Conservation (phyloP, 169 alveolate genomes). For the Cystoisospora suis region DNA sequence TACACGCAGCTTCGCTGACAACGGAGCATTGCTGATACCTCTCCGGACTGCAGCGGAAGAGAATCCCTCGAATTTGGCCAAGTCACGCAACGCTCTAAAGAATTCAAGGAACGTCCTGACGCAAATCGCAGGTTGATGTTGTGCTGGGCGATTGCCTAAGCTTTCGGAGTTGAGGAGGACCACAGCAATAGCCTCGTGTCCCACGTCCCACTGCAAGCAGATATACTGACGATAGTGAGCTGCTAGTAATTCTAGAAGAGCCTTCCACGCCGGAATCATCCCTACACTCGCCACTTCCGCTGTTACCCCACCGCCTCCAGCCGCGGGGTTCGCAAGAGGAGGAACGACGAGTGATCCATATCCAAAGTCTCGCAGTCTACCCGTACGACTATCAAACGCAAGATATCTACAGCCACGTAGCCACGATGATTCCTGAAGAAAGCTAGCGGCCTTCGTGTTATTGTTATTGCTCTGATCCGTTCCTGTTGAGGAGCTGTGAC, state of each 20-base stretch:
- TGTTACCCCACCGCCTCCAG: neutral
- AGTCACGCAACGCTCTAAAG: neutral
- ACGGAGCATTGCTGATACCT: neutral
- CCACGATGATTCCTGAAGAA: too few species aligned
- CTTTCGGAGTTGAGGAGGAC: slow-evolving; percentile 9
- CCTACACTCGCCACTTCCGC: neutral
- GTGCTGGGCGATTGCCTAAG: neutral
- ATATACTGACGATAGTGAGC: neutral
- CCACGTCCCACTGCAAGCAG: neutral
- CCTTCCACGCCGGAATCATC: neutral
- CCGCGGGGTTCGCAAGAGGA: neutral
- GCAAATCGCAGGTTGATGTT: neutral
- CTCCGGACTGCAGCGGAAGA: neutral
- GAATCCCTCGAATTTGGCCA: neutral
- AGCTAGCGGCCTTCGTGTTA: too few species aligned
- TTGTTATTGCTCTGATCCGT: too few species aligned
- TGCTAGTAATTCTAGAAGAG: slow-evolving; percentile 7
- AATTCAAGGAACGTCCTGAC: neutral
- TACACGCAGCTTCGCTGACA: too few species aligned
- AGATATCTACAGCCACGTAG: neutral
- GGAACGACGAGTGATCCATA: neutral
- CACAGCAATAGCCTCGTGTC: neutral
- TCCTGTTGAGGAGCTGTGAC: too few species aligned
- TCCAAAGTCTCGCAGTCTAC: neutral
- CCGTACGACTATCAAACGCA: neutral